These are phyloP conservation scores for Tetraselmis striata DNA, from an alignment of 139 green algal genomes.

Conservation along the genomic window DNA sequence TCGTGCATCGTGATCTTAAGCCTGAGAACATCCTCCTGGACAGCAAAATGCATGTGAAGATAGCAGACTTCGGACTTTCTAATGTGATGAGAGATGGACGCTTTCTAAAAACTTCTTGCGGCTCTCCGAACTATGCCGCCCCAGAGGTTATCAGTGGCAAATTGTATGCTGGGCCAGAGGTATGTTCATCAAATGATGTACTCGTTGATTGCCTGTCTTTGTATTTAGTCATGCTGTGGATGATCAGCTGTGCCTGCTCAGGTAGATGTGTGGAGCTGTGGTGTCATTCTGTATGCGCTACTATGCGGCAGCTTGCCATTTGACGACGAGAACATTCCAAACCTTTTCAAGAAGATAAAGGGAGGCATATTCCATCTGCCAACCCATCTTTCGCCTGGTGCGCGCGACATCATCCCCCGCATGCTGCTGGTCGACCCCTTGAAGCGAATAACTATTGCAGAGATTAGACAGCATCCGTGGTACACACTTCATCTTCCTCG, in stretches of 20 bases:
- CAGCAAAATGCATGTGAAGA: constrained; percentile 81
- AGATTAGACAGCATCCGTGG: constrained; percentile 95
- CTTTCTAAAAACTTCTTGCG: constrained; percentile 97
- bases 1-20: constrained; percentile 76
- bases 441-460: constrained; percentile 97
- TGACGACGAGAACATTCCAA: constrained; percentile 99
- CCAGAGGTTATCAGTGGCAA: constrained; percentile 96
- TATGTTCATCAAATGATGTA: neutral
- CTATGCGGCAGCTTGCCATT: constrained; percentile 97
- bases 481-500: constrained; percentile 89
- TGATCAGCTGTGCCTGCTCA: neutral
- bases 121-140: constrained; percentile 96
- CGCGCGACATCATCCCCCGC: constrained; percentile 92
- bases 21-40: constrained; percentile 98
- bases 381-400: constrained; percentile 82
- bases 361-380: constrained; percentile 93
- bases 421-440: constrained; percentile 98
- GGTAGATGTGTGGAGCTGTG: constrained; percentile 98
- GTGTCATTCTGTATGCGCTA: constrained; percentile 98
- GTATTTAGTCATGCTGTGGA: no score
- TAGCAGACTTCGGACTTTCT: constrained; percentile 93
- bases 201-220: neutral
- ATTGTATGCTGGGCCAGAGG: constrained; percentile 93
- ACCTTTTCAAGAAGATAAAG: constrained; percentile 99
- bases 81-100: constrained; percentile 99